A percentile compares a stretch with the other conserved stretches of the same genome.
Evolutionary conservation across 495 filamentous ascomycete species (phyloP).

Genomic region (Hypoxylon perforatum): DNA sequence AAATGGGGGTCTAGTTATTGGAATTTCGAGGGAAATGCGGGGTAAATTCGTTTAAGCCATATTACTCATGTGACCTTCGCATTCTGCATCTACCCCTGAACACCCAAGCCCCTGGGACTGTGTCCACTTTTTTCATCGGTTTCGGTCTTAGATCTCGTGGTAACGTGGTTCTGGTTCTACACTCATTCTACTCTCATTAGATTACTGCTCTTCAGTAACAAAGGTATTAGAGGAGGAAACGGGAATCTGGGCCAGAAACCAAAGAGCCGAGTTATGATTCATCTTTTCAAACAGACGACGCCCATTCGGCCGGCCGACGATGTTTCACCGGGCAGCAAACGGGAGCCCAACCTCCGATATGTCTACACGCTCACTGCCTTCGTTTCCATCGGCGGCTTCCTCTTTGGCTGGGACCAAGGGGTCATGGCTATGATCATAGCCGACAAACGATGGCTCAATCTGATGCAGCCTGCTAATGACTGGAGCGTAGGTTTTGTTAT

Average conservation of each 20-base stretch:
- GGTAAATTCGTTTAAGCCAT: too few relatives aligned
- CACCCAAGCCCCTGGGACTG: too few relatives aligned
- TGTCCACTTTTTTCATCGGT: too few relatives aligned
- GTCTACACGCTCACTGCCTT: conserved; percentile 43
- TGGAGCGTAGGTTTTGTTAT: conserved; percentile 44
- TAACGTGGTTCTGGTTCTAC: too few relatives aligned
- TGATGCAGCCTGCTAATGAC: conserved; percentile 42
- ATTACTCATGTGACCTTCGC: too few relatives aligned
- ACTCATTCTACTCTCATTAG: too few relatives aligned
- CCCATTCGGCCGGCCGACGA: conserved; percentile 30
- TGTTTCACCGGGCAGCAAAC: conserved; percentile 7
- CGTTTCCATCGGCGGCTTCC: conserved; percentile 49
- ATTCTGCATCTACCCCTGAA: too few relatives aligned
- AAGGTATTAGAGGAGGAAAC: too few relatives aligned
- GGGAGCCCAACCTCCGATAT: conserved; percentile 31
- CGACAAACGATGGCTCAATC: conserved; percentile 56
- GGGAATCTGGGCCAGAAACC: not conserved
- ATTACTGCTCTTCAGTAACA: too few relatives aligned
- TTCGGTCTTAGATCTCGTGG: too few relatives aligned
- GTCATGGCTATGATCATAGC: conserved; percentile 68
- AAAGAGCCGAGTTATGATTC: conserved; percentile 12
- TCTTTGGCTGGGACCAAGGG: conserved; percentile 67
- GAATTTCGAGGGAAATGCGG: too few relatives aligned
- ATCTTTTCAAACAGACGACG: conserved; percentile 36
- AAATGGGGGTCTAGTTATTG: too few relatives aligned